Conservation (phyloP, 352 stramenopile genomes). For the Pythium folliculosum region DNA sequence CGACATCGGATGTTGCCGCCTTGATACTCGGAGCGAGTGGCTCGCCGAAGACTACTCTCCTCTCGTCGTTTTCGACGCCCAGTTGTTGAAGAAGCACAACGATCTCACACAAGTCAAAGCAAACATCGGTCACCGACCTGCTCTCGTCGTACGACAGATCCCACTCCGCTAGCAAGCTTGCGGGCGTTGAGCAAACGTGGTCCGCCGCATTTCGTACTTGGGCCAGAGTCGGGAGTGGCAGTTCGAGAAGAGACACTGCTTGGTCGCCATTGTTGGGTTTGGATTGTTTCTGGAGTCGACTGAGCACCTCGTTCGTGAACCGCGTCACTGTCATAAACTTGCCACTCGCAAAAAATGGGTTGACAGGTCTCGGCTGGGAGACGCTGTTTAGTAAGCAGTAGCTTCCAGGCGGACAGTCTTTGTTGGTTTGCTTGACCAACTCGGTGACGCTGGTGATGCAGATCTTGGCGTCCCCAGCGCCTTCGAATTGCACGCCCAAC, state of each 20-base stretch:
- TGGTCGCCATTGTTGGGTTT: slow-evolving; percentile 12
- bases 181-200: slow-evolving; percentile 35
- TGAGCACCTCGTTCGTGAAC: slow-evolving; percentile 40
- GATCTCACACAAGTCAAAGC: slow-evolving; percentile 64
- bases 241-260: slow-evolving; percentile 27
- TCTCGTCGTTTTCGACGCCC: slow-evolving; percentile 48
- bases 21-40: slow-evolving; percentile 38
- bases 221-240: slow-evolving; percentile 50
- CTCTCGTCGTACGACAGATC: slow-evolving; percentile 23
- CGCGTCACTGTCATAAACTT: slow-evolving; percentile 27
- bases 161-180: slow-evolving; percentile 12
- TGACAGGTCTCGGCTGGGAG: slow-evolving; percentile 43
- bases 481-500: slow-evolving; percentile 31
- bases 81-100: slow-evolving; percentile 64
- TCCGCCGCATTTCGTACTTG: slow-evolving; percentile 39
- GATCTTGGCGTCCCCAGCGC: slow-evolving; percentile 42
- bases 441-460: slow-evolving; percentile 47
- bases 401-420: slow-evolving; percentile 46
- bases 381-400: slow-evolving; percentile 54
- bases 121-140: slow-evolving; percentile 33
- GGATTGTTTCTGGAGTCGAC: slow-evolving; percentile 17
- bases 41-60: slow-evolving; percentile 60
- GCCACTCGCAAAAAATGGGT: slow-evolving; percentile 57
- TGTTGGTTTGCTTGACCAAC: slow-evolving; percentile 52
- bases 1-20: slow-evolving; percentile 14